Evolutionary conservation across 2,329 filamentous ascomycete genomes (phyloP).

Genomic region (Sporothrix schenckii): DNA sequence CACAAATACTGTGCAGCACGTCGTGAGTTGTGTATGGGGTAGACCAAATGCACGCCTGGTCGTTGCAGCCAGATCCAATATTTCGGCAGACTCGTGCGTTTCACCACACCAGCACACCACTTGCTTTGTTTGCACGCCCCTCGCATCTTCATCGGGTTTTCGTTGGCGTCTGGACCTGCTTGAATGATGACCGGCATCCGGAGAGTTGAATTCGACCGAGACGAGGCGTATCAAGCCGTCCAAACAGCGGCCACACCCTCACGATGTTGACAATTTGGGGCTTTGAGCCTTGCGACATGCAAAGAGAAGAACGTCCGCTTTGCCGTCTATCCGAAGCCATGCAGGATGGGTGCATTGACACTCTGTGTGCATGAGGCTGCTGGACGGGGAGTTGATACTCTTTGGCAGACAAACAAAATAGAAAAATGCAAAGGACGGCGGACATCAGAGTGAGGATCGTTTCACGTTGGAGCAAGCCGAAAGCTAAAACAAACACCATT

Average conservation of each 20-base stretch:
- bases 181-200: too few relatives aligned
- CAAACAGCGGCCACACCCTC: neutral
- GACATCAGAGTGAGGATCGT: neutral
- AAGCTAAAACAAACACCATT: neutral
- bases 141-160: neutral
- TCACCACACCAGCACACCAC: too few relatives aligned
- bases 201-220: neutral
- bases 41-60: too few relatives aligned
- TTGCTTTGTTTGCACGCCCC: neutral
- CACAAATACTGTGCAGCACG: too few relatives aligned
- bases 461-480: neutral
- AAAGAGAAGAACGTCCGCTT: neutral
- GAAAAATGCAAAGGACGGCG: neutral
- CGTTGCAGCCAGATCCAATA: too few relatives aligned
- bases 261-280: neutral
- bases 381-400: too few relatives aligned
- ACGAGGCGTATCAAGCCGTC: neutral
- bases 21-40: too few relatives aligned
- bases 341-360: neutral
- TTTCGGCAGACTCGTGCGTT: too few relatives aligned
- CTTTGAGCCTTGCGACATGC: too few relatives aligned
- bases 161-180: too few relatives aligned
- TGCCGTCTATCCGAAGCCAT: conserved; percentile 12
- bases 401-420: neutral
- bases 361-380: neutral